Evolutionary conservation across 2,329 filamentous ascomycete species (phyloP).

Genomic region (Phaeosphaeriaceae sp.): DNA sequence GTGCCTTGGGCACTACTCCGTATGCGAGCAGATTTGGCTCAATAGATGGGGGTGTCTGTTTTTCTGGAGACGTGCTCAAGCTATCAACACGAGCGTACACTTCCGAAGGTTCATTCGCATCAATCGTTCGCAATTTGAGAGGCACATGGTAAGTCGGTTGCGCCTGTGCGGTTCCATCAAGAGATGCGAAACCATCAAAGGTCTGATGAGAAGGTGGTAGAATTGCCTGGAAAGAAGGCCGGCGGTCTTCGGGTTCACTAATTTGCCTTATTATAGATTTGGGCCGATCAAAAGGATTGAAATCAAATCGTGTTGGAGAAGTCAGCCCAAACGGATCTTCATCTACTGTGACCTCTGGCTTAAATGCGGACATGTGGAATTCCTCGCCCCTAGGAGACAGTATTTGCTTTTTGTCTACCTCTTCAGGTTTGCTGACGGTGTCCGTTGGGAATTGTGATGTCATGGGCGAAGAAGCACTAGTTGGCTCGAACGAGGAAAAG

Average conservation of each 20-base stretch:
- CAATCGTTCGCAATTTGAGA: slow-evolving; percentile 12
- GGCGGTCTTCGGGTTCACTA: slow-evolving; percentile 32
- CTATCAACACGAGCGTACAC: slow-evolving; percentile 31
- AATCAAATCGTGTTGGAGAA: slow-evolving; percentile 52
- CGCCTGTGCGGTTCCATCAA: slow-evolving; percentile 43
- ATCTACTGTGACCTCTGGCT: slow-evolving; percentile 36
- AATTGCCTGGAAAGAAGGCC: slow-evolving; percentile 47
- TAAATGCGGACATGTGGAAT: slow-evolving; percentile 48
- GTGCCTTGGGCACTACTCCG: slow-evolving; percentile 17
- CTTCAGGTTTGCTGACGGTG: slow-evolving; percentile 30
- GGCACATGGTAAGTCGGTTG: slow-evolving; percentile 25
- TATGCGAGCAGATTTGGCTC: slow-evolving; percentile 14
- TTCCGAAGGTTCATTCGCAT: slow-evolving; percentile 14
- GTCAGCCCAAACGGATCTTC: slow-evolving; percentile 48
- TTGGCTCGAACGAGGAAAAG: slow-evolving; percentile 6
- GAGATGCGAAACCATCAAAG: slow-evolving; percentile 44
- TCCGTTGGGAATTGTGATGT: slow-evolving; percentile 46
- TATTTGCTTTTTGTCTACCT: slow-evolving; percentile 46
- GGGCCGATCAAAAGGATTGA: slow-evolving; percentile 38
- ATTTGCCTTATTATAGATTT: slow-evolving; percentile 22
- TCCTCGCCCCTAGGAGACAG: slow-evolving; percentile 42
- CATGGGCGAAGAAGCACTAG: slow-evolving; percentile 47
- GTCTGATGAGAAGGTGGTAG: slow-evolving; percentile 42
- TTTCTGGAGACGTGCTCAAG: slow-evolving; percentile 27
- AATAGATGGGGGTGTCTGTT: slow-evolving; percentile 12